Conservation (phyloP, 345 rosid genomes). For the Anastatica hierochuntica region DNA sequence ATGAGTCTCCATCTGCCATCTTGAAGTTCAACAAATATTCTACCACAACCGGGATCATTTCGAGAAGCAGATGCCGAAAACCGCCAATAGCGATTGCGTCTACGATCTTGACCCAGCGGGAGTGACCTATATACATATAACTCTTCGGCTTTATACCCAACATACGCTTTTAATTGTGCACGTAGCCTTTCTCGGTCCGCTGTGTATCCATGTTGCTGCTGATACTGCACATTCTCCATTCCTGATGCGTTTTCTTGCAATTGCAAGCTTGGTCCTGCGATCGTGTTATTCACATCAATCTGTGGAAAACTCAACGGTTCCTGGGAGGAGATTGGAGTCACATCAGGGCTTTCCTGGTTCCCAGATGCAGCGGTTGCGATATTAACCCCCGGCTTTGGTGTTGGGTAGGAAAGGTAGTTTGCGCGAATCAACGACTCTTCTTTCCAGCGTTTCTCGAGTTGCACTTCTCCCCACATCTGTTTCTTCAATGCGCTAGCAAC, state of each 20-base stretch:
- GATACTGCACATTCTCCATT: conserved; percentile 42
- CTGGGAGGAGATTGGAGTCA: conserved; percentile 30
- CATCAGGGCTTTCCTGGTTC: conserved; percentile 44
- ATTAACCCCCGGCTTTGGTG: conserved; percentile 38
- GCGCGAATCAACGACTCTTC: conserved; percentile 54
- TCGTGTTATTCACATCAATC: conserved; percentile 26
- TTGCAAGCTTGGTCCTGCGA: conserved; percentile 41
- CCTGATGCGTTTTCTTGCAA: conserved; percentile 46
- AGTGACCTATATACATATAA: conserved; percentile 61
- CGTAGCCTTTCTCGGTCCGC: conserved; percentile 64
- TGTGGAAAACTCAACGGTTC: conserved; percentile 33
- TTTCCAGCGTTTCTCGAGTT: conserved; percentile 79
- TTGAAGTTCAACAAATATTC: conserved; percentile 69
- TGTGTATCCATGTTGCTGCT: conserved; percentile 51
- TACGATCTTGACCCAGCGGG: conserved; percentile 87
- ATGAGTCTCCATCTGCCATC: conserved; percentile 77
- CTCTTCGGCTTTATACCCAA: conserved; percentile 81
- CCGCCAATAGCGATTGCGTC: conserved; percentile 85
- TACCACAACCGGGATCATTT: conserved; percentile 80
- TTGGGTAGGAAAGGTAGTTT: conserved; percentile 34
- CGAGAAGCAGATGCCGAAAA: conserved; percentile 58
- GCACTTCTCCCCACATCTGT: conserved; percentile 91
- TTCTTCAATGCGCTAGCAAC: conserved; percentile 81
- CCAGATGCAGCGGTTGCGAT: no score
- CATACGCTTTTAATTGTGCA: conserved; percentile 57